These are phyloP conservation scores for Penicillium sp. DNA, from an alignment of 2,329 filamentous ascomycete genomes.

Conservation along the genomic window DNA sequence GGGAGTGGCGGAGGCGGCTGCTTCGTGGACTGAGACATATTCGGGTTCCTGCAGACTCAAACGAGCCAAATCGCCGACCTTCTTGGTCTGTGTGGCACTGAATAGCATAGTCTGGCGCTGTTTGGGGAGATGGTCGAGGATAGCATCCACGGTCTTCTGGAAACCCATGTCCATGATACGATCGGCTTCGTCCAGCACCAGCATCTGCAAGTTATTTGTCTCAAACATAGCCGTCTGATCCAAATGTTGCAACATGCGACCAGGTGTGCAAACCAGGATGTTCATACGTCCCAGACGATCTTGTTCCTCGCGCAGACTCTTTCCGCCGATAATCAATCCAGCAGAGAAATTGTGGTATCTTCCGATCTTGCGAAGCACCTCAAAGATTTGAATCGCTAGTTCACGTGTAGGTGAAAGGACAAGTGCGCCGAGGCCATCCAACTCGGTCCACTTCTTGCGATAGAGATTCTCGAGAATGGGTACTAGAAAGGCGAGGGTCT, in stretches of 20 bases:
- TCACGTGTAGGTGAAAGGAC: conserved; percentile 94
- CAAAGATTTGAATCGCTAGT: conserved; percentile 93
- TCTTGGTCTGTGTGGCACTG: conserved; percentile 93
- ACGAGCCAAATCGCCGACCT: conserved; percentile 85
- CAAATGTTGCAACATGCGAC: conserved; percentile 90
- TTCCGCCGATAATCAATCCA: conserved; percentile 89
- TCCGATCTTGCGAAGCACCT: conserved; percentile 86
- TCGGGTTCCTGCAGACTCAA: conserved; percentile 86
- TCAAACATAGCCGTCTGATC: conserved; percentile 90
- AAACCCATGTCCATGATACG: conserved; percentile 98
- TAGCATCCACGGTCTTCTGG: conserved; percentile 82
- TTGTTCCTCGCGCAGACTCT: conserved; percentile 81
- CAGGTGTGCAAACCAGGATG: conserved; percentile 92
- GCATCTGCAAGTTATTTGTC: conserved; percentile 83
- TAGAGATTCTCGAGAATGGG: conserved; percentile 92
- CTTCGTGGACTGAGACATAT: conserved; percentile 91
- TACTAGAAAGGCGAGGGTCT: conserved; percentile 88
- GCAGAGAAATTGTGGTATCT: conserved; percentile 87
- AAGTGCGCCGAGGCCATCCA: conserved; percentile 86
- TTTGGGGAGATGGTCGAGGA: conserved; percentile 84
- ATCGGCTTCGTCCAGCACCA: conserved; percentile 94
- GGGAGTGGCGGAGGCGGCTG: conserved; percentile 75
- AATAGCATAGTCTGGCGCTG: conserved; percentile 89
- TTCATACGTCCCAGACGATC: conserved; percentile 89
- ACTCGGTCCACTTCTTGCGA: conserved; percentile 81